phyloP scores from a whole-genome alignment of 257 asterid species.

The Ehretia macrophylla region DNA sequence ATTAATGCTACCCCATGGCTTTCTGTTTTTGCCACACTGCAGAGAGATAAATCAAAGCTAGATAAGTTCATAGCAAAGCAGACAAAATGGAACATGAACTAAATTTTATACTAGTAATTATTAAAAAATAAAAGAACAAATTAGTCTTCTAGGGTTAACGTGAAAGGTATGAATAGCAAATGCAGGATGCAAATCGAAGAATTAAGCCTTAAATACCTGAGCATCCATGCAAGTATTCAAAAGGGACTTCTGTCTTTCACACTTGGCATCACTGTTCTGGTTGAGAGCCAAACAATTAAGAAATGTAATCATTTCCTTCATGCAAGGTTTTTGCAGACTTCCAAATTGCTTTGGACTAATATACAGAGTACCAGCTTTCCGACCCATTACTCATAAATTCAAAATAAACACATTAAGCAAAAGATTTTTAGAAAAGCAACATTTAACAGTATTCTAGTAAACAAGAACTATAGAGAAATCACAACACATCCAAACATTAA shows the following conservation, averaged over 20 bases:
- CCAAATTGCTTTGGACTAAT: constrained; percentile 83
- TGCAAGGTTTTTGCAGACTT: constrained; percentile 77
- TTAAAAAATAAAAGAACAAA: neutral
- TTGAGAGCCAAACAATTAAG: constrained; percentile 76
- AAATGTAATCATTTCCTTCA: constrained; percentile 73
- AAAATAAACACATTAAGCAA: neutral
- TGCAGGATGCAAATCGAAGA: too few relatives aligned
- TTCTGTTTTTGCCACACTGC: constrained; percentile 62
- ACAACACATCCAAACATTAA: too few relatives aligned
- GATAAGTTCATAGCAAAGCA: constrained; percentile 1
- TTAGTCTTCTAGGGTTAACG: neutral
- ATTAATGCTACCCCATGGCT: constrained; percentile 81
- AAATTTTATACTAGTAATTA: neutral
- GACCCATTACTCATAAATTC: constrained; percentile 60
- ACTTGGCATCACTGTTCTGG: constrained; percentile 61
- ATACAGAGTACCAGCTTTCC: constrained; percentile 57
- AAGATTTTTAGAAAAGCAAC: neutral
- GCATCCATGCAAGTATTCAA: constrained; percentile 82
- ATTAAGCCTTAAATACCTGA: too few relatives aligned
- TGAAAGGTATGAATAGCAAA: neutral
- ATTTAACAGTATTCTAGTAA: too few relatives aligned
- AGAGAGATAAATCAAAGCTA: constrained; percentile 8
- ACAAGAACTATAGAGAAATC: too few relatives aligned
- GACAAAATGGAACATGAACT: neutral
- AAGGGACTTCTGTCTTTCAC: constrained; percentile 63